Evolutionary conservation across 352 stramenopile genomes (phyloP).

Genomic region (Pythium oligandrum): DNA sequence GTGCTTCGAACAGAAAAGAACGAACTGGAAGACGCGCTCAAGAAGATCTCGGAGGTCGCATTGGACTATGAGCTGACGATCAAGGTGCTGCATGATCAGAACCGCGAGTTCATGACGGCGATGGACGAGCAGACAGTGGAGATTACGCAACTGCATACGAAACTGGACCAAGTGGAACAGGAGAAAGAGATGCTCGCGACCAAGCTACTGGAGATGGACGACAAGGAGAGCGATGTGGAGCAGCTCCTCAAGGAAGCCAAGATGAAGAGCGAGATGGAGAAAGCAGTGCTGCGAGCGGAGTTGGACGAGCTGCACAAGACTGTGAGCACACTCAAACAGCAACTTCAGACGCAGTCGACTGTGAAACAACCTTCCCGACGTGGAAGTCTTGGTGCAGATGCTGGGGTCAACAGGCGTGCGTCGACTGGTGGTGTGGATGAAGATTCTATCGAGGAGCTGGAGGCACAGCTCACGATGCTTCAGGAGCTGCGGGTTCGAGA

Average conservation of each 20-base stretch:
- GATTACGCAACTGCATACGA: constrained; percentile 51
- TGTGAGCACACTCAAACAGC: constrained; percentile 28
- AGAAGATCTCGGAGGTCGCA: constrained; percentile 30
- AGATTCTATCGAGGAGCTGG: constrained; percentile 32
- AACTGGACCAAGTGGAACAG: constrained; percentile 41
- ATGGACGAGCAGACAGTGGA: constrained; percentile 67
- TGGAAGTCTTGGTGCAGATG: no score
- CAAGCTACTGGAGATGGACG: constrained; percentile 75
- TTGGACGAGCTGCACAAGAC: constrained; percentile 35
- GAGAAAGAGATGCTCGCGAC: constrained; percentile 52
- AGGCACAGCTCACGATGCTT: constrained; percentile 54
- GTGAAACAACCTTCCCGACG: no score
- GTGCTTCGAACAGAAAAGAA: constrained; percentile 34
- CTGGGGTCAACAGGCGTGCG: background rate
- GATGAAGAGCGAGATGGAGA: constrained; percentile 54
- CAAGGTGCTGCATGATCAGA: constrained; percentile 41
- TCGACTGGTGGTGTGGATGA: background rate
- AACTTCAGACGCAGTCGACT: constrained; percentile 25
- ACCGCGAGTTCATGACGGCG: constrained; percentile 41
- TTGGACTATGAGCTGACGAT: constrained; percentile 42
- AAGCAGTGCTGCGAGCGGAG: constrained; percentile 35
- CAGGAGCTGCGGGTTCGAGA: constrained; percentile 66
- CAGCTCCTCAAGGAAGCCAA: constrained; percentile 36
- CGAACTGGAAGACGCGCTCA: constrained; percentile 31
- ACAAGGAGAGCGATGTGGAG: constrained; percentile 56